Evolutionary conservation across 2,329 filamentous ascomycete species (phyloP).

Genomic region (Aureobasidium lini): DNA sequence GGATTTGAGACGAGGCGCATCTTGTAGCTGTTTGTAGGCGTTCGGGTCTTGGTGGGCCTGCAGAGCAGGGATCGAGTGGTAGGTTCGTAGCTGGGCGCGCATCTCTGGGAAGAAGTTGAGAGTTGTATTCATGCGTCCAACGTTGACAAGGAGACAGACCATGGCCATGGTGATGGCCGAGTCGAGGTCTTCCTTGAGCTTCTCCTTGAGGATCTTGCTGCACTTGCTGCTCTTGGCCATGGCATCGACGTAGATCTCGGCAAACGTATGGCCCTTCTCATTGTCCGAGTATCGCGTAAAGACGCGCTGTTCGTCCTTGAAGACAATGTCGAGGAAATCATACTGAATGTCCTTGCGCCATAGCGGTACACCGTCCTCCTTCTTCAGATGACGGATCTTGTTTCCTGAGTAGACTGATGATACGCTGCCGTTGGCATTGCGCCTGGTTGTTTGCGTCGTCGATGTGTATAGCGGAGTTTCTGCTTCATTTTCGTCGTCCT

Average conservation of each 20-base stretch:
- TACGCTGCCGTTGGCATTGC: conserved; percentile 58
- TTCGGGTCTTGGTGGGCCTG: conserved; percentile 93
- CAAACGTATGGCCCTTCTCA: conserved; percentile 68
- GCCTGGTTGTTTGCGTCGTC: conserved; percentile 46
- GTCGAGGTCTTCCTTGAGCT: conserved; percentile 82
- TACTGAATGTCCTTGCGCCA: conserved; percentile 86
- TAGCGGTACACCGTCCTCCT: conserved; percentile 78
- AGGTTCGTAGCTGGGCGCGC: conserved; percentile 93
- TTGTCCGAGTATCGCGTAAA: conserved; percentile 90
- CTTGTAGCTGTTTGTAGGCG: conserved; percentile 95
- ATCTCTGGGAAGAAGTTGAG: conserved; percentile 99
- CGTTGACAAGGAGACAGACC: conserved; percentile 95
- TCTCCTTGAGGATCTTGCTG: conserved; percentile 96
- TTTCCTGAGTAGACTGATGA: conserved; percentile 61
- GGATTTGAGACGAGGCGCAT: conserved; percentile 90
- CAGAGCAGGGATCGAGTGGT: conserved; percentile 93
- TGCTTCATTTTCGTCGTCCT: conserved; percentile 13
- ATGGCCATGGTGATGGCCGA: conserved; percentile 98
- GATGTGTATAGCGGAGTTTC: conserved; percentile 38
- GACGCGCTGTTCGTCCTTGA: conserved; percentile 65
- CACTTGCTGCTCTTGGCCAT: conserved; percentile 99
- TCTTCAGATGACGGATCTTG: conserved; percentile 80
- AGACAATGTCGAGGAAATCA: conserved; percentile 74
- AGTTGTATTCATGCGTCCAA: conserved; percentile 97
- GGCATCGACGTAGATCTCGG: conserved; percentile 94